Base-by-base conservation (phyloP, 768 basidiomycete genomes). In the Agaricus sinodeliciosus region DNA sequence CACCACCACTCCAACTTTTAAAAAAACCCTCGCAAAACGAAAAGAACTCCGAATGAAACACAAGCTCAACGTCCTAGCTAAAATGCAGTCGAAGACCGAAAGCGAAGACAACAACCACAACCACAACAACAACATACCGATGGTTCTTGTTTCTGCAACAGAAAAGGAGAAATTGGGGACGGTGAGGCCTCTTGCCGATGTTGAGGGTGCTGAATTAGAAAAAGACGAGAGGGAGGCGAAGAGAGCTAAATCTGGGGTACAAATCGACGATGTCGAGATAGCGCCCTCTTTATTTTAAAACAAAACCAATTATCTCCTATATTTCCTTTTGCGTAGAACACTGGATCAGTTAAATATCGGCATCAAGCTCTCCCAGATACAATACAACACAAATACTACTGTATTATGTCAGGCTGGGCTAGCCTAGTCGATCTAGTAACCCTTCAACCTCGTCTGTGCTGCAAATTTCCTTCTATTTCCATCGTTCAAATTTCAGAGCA, bases 191-290 rank as follows among this genome's bases (percentile, higher is more conserved):
- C 27, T 13, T 15, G 53, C 42, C 9, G 58, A 59, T 12, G 25
- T 55, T 3, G 40, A 48, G 19, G 19, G 51, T 6, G 36, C 16
- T 12, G 46, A 43, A 18, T 28, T 26, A 15, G 25, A 43, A 12
- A 48, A 47, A 42, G 31, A 8, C 7, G 48, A 45, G 43, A 55
- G 55, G 47, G 58, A 60, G 55, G 54, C 44, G 51, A 54, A 54
- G 58, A 49, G 53, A 57, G 60, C 54, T 43, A 55, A 46, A 28
- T 40, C 57, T 54, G 56, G 47, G n/a, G 49, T 47, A 12, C 22
- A 13, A 9, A 22, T 28, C 22, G 15, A 3, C 5, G 51, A 46
- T 9, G 28, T 28, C 13, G 49, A 42, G 41, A 50, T 50, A n/a
- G n/a, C n/a, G n/a, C n/a, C 13, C 15, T 16, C 13, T 1, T 9